Base-by-base conservation (phyloP, 441 rosid genomes). In the Rhodomyrtus psidioides region DNA sequence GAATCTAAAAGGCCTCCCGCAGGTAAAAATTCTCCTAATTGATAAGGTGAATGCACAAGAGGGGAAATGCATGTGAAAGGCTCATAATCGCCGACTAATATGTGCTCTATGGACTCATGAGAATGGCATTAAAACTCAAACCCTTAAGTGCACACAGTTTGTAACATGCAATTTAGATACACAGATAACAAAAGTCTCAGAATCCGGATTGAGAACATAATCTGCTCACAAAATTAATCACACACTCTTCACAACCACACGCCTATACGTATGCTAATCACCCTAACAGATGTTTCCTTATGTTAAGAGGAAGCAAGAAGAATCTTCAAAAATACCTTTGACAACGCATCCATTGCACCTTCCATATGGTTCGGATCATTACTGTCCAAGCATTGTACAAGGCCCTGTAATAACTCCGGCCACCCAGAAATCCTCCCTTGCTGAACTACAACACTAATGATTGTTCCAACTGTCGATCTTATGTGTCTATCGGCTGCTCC, bases 271-370 rank as follows among this genome's bases (percentile, higher is more conserved):
- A 34, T 70, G 49, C 79, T 34, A 34, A 39, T 70, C n/a, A 39
- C 49, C 79, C n/a, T 34, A 39, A 39, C n/a, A 8, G 49, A 34
- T 34, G 79, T 70, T 39, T 70, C 49, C 79, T 70, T 34, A 39
- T 70, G 82, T 49, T 70, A 4, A 84, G 59, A 62, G 55, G 21
- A 46, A 28, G 55, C 54, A 70, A 65, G n/a, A 81, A 49, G 14
- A 24, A 27, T 60, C 58, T 39, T 42, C 76, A 65, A 30, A 53
- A 84, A 87, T 92, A 98, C 99, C 99, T 98, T 98, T 51, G 98
- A 97, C 91, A 97, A 91, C 28, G 99, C 98, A 93, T 98, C 99
- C 98, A 98, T 96, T 2, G 99, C 99, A 84, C 99, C 99, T 89
- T 98, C 99, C 99, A 96, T 97, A 86, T 95, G 99, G 94, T 97